Conservation (phyloP, 208 protist genomes). For the Crithidia fasciculata region DNA sequence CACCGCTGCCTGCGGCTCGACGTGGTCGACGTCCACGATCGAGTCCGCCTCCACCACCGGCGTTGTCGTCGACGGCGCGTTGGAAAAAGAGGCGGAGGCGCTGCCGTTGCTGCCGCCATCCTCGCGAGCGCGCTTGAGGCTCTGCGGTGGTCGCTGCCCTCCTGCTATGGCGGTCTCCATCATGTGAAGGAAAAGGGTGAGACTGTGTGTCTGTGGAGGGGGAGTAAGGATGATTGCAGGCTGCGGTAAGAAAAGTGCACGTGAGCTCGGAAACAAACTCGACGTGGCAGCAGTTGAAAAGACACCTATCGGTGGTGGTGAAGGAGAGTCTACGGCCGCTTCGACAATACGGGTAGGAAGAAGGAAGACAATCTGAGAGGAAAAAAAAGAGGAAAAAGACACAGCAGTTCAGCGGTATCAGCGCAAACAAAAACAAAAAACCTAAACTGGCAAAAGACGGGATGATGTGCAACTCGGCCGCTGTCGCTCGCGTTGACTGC, state of each 20-base stretch:
- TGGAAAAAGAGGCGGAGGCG: constrained; percentile 22
- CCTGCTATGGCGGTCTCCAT: constrained; percentile 11
- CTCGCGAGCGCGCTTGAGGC: constrained; percentile 17
- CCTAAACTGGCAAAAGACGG: too few species aligned
- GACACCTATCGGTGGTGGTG: too few species aligned
- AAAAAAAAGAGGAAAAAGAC: background rate
- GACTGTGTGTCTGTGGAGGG: background rate
- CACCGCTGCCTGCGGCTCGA: constrained; percentile 4
- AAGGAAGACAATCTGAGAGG: background rate
- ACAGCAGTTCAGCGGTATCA: too few species aligned
- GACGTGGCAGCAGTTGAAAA: too few species aligned
- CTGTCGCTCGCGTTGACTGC: background rate
- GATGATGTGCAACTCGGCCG: too few species aligned
- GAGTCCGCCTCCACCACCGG: constrained; percentile 12
- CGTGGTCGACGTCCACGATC: constrained; percentile 24
- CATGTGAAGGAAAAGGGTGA: background rate
- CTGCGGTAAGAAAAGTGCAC: background rate
- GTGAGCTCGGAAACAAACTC: constrained; percentile 15
- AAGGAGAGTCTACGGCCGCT: too few species aligned
- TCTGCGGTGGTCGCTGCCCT: constrained; percentile 8
- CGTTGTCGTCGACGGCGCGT: constrained; percentile 3
- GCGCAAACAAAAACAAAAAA: too few species aligned
- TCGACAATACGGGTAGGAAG: background rate
- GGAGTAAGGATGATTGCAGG: background rate
- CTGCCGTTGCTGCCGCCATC: constrained; percentile 20